Evolutionary conservation across 139 green algal species (phyloP), one percentile per base, ranked within the genome.

Genomic region (Chlorella sp.): DNA sequence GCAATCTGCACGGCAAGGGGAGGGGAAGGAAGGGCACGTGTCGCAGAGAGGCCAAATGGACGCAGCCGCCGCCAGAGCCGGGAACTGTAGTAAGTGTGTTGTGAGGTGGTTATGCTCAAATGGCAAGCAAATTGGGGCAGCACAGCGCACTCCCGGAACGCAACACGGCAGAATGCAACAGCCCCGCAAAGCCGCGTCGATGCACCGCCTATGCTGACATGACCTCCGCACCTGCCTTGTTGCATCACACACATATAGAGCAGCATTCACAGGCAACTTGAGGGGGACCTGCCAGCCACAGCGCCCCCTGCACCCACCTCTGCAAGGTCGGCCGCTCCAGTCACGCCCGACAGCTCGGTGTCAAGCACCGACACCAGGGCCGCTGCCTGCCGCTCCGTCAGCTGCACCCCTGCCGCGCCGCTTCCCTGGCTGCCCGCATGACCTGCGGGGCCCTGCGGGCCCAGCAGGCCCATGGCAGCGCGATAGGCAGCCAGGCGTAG

Each of bases 341-440:
- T 62, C 4, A 65, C 48, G 40, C 30, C 32, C 32, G 22, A 43
- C 30, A 86, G 56, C 40, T 86, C 81, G 22, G 56, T 34, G 30
- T 73, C 58, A 2, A 86, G 56, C 30, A 64, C 40, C n/a, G 70
- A 86, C 41, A 81, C 72, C 30, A 86, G 56, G 3, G 46, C 36
- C 28, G 38, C 32, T 22, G 81, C 81, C 72, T 75, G 24, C 26
- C n/a, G 41, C 72, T 86, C 81, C 3, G 13, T 60, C 48, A 85
- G 41, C 58, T 34, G 19, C 28, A 11, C 65, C 4, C 1, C 65
- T 34, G 65, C 65, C 14, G n/a, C 34, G 41, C 7, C 73, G 24
- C n/a, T 32, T 30, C 17, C 48, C 44, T 62, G 34, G 74, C 74
- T 68, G 74, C 40, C 36, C 46, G 5, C 7, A 26, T n/a, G 38